Evolutionary conservation across 2,329 filamentous ascomycete genomes (phyloP).

Genomic region (Claviceps citrina): DNA sequence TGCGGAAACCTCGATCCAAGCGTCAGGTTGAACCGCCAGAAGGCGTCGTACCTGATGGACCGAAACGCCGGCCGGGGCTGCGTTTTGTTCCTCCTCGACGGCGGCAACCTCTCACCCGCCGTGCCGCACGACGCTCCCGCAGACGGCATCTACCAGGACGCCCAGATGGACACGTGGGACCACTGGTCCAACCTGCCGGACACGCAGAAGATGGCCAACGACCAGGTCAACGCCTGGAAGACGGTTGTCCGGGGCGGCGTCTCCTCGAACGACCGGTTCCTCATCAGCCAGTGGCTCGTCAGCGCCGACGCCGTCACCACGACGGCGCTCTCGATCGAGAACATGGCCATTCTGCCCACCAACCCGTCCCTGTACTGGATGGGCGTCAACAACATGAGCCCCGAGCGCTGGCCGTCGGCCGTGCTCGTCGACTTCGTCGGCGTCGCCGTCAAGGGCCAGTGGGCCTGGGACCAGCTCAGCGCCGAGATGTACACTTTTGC

Average conservation of each 20-base stretch:
- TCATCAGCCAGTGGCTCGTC: conserved; percentile 19
- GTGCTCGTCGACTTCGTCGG: conserved; percentile 19
- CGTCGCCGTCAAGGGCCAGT: conserved; percentile 13
- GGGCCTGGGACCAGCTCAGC: conserved; percentile 14
- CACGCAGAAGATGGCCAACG: conserved; percentile 11
- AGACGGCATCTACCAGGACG: conserved; percentile 17
- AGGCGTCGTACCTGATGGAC: conserved; percentile 17
- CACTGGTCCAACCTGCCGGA: conserved; percentile 17
- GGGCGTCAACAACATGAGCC: conserved; percentile 15
- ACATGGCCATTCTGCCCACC: conserved; percentile 17
- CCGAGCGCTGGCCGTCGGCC: conserved; percentile 17
- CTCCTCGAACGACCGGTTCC: conserved; percentile 12
- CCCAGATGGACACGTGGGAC: conserved; percentile 13
- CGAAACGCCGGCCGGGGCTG: conserved; percentile 18
- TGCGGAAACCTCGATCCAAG: conserved; percentile 14
- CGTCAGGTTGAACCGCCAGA: conserved; percentile 13
- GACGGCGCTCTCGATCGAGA: conserved; percentile 14
- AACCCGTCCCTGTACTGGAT: conserved; percentile 22
- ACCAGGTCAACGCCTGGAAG: conserved; percentile 12
- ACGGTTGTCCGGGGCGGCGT: conserved; percentile 9
- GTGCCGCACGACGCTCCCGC: conserved; percentile 11
- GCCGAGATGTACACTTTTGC: conserved; percentile 19
- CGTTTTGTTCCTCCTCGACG: conserved; percentile 17
- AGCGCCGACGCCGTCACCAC: conserved; percentile 14
- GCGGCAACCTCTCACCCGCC: conserved; percentile 10